Conservation (phyloP, 1,284 basidiomycete genomes). For the Coniferiporia weirii region DNA sequence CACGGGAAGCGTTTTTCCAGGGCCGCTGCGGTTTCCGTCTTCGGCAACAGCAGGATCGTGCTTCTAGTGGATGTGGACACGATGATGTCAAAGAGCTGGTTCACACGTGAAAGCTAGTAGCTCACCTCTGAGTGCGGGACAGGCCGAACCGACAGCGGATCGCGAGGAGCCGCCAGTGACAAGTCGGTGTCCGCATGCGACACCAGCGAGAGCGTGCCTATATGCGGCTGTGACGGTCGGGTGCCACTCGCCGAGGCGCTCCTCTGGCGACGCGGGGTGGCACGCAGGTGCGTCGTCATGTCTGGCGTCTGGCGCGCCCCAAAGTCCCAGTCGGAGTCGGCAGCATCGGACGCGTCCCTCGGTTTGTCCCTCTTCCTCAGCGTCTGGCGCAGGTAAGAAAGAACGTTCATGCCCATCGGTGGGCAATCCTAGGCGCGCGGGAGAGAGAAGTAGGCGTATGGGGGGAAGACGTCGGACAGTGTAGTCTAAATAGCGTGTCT, state of each 20-base stretch:
- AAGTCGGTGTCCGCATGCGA: neutral
- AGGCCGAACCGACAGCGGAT: neutral
- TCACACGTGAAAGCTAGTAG: neutral
- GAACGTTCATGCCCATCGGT: slow-evolving; percentile 12
- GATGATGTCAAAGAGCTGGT: neutral
- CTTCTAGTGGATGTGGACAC: neutral
- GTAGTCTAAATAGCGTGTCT: slow-evolving; percentile 11
- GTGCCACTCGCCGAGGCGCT: slow-evolving; percentile 1
- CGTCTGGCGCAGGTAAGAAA: slow-evolving; percentile 16
- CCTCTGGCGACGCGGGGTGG: neutral
- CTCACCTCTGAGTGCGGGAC: neutral
- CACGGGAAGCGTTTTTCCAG: no score
- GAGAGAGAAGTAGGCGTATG: neutral
- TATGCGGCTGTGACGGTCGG: neutral
- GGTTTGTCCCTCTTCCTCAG: slow-evolving; percentile 15
- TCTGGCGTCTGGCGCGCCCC: slow-evolving; percentile 16
- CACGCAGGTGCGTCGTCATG: neutral
- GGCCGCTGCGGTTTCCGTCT: no score
- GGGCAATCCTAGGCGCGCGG: neutral
- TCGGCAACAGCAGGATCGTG: neutral
- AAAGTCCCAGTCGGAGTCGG: slow-evolving; percentile 17
- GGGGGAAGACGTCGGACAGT: neutral
- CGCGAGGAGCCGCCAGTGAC: neutral
- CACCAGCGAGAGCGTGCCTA: neutral
- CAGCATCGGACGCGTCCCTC: neutral